phyloP scores from a whole-genome alignment of 805 yeast species.

The Saccharomycopsis schoenii region DNA sequence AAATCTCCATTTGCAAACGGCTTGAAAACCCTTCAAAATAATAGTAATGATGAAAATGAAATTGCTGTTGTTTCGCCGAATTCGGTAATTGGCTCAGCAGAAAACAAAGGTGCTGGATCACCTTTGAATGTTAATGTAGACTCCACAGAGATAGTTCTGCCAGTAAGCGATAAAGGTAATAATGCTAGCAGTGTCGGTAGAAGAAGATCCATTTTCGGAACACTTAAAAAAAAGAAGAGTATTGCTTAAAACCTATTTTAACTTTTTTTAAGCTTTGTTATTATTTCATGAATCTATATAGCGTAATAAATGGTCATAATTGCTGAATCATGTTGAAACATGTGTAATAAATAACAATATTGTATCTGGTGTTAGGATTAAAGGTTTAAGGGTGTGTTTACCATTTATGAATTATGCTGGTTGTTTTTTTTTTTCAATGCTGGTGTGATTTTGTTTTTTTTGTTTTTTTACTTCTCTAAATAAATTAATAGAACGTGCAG shows the following conservation, averaged over 20 bases:
- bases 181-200: neutral
- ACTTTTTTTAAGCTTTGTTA: no score
- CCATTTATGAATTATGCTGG: no score
- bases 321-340: neutral
- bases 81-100: neutral
- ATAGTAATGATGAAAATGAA: neutral
- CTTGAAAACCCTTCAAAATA: neutral
- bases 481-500: no score
- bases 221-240: conserved; percentile 5
- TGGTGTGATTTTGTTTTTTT: neutral
- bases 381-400: neutral
- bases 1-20: neutral
- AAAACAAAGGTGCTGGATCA: neutral
- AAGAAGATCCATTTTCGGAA: conserved; percentile 16
- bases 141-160: neutral
- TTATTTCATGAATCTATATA: neutral
- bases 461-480: neutral
- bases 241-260: neutral
- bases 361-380: neutral
- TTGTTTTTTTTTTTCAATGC: neutral
- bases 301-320: no score
- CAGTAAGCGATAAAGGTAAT: neutral
- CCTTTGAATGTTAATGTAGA: neutral
- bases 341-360: neutral
- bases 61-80: neutral